These are phyloP conservation scores for Yamadazyma endophytica DNA, from an alignment of 805 yeast species.

Conservation along the genomic window DNA sequence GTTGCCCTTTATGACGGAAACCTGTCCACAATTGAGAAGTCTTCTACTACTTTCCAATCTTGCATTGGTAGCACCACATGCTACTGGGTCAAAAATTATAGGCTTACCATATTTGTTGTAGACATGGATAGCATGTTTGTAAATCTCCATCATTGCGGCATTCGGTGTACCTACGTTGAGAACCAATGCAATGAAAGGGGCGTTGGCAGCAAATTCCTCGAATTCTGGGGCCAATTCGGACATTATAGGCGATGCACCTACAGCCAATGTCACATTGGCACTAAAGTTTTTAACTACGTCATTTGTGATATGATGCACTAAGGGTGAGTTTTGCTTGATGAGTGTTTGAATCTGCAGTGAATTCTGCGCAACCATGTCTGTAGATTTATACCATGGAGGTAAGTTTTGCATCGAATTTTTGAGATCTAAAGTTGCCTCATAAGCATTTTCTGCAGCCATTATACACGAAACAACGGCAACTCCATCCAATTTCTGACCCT, in stretches of 20 bases:
- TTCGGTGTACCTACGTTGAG: constrained; percentile 76
- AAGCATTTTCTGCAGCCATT: constrained; percentile 61
- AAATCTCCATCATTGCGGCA: constrained; percentile 36
- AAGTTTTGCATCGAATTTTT: constrained; percentile 18
- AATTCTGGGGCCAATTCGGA: constrained; percentile 69
- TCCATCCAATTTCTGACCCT: constrained; percentile 62
- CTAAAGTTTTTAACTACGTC: constrained; percentile 84
- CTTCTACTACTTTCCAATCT: constrained; percentile 47
- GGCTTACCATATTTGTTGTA: constrained; percentile 59
- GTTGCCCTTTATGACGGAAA: constrained; percentile 77
- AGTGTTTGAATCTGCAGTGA: constrained; percentile 12
- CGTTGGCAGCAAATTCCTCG: constrained; percentile 50
- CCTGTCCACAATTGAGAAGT: constrained; percentile 54
- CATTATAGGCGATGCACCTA: constrained; percentile 89
- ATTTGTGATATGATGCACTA: constrained; percentile 86
- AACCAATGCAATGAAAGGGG: constrained; percentile 54
- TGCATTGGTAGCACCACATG: constrained; percentile 72
- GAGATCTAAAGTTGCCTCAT: constrained; percentile 39
- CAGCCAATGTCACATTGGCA: constrained; percentile 80
- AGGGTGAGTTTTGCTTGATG: constrained; percentile 41
- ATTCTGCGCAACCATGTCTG: neutral
- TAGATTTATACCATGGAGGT: constrained; percentile 5
- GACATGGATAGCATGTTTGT: constrained; percentile 48
- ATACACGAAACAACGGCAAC: constrained; percentile 85
- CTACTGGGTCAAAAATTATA: constrained; percentile 88